Evolutionary conservation across 2,329 filamentous ascomycete species (phyloP).

Genomic region (Xylaria hypoxylon): DNA sequence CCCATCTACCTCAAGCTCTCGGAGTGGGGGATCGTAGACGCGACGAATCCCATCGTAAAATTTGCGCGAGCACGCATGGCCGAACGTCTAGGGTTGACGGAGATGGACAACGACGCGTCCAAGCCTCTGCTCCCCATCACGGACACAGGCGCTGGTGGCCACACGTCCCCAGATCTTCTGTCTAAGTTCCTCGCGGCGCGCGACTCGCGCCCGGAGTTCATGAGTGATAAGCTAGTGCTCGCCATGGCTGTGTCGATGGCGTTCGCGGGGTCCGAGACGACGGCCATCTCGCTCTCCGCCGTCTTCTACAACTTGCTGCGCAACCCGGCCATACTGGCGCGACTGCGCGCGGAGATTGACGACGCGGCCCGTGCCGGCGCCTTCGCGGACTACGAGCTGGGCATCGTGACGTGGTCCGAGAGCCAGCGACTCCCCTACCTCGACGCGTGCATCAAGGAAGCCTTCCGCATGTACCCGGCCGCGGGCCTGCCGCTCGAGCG

Average conservation of each 20-base stretch:
- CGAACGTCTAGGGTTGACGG: constrained; percentile 68
- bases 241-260: constrained; percentile 79
- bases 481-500: constrained; percentile 79
- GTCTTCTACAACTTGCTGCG: constrained; percentile 81
- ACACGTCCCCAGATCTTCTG: constrained; percentile 68
- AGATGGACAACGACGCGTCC: constrained; percentile 43
- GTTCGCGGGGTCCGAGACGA: constrained; percentile 82
- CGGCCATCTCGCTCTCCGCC: constrained; percentile 76
- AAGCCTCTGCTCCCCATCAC: constrained; percentile 54
- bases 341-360: constrained; percentile 73
- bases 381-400: constrained; percentile 64
- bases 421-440: constrained; percentile 78
- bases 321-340: constrained; percentile 65
- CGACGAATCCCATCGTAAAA: constrained; percentile 77
- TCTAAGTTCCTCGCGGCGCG: constrained; percentile 79
- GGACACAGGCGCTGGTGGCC: constrained; percentile 51
- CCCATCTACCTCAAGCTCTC: constrained; percentile 76
- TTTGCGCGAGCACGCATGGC: constrained; percentile 76
- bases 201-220: constrained; percentile 75
- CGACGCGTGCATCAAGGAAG: constrained; percentile 81
- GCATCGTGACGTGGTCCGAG: constrained; percentile 76
- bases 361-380: constrained; percentile 63
- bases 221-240: constrained; percentile 76
- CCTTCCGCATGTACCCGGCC: constrained; percentile 80
- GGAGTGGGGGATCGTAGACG: constrained; percentile 73